phyloP scores from a whole-genome alignment of 1,284 basidiomycete genomes.

The Cystobasidiaceae sp. region DNA sequence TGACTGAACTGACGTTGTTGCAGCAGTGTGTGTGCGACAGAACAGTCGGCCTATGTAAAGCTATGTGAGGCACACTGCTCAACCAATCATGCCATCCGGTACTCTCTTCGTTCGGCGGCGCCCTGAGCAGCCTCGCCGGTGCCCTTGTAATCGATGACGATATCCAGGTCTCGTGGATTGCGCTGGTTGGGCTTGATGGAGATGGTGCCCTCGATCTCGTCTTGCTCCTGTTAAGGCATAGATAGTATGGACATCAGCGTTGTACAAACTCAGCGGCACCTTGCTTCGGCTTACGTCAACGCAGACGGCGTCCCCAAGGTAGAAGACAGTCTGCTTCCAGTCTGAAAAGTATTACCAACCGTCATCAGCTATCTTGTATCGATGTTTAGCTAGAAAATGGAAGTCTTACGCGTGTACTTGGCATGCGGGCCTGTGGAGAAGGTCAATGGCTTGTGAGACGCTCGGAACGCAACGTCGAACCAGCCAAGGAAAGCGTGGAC shows the following conservation, averaged over 20 bases:
- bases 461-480: slow-evolving; percentile 96
- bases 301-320: slow-evolving; percentile 67
- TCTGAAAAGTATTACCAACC: too few relatives aligned
- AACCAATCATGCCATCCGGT: too few relatives aligned
- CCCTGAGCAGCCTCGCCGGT: slow-evolving; percentile 15
- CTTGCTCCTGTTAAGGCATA: too few relatives aligned
- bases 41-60: too few relatives aligned
- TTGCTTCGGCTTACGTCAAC: slow-evolving; percentile 51
- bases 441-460: slow-evolving; percentile 91
- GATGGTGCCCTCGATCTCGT: slow-evolving; percentile 66
- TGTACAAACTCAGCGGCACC: too few relatives aligned
- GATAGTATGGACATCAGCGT: too few relatives aligned
- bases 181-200: slow-evolving; percentile 76
- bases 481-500: slow-evolving; percentile 99
- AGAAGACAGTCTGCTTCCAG: slow-evolving; percentile 83
- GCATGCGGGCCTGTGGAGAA: slow-evolving; percentile 95
- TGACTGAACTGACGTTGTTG: too few relatives aligned
- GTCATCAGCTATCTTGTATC: background rate
- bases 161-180: slow-evolving; percentile 91
- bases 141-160: slow-evolving; percentile 65
- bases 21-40: too few relatives aligned
- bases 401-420: slow-evolving; percentile 84
- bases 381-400: background rate
- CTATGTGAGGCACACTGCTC: too few relatives aligned
- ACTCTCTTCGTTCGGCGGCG: slow-evolving; percentile 23